phyloP scores from a whole-genome alignment of 805 yeast genomes.

The Danielia reshetovae region DNA sequence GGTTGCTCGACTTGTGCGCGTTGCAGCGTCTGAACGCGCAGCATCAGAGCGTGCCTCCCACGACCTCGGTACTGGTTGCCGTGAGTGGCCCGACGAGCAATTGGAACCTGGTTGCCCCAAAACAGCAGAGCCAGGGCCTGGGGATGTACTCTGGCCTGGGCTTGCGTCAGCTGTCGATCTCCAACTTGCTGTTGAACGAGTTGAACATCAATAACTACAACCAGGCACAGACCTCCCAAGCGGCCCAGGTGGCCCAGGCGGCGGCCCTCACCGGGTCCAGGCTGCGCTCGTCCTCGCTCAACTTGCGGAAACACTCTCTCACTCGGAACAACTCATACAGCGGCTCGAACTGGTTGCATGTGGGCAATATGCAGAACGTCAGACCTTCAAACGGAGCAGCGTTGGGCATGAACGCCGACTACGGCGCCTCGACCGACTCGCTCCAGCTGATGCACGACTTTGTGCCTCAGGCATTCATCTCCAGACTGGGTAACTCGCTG shows the following conservation, averaged over 20 bases:
- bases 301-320: slow-evolving; percentile 40
- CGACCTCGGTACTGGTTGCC: slow-evolving; percentile 12
- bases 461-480: slow-evolving; percentile 39
- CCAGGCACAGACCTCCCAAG: slow-evolving; percentile 11
- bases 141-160: slow-evolving; percentile 15
- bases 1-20: slow-evolving; percentile 38
- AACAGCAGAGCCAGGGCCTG: not conserved
- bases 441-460: slow-evolving; percentile 43
- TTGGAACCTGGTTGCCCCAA: not conserved
- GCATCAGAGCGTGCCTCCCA: slow-evolving; percentile 1
- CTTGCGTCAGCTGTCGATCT: slow-evolving; percentile 36
- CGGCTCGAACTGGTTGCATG: slow-evolving; percentile 40
- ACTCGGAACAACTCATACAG: slow-evolving; percentile 38
- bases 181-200: slow-evolving; percentile 39
- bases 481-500: slow-evolving; percentile 23
- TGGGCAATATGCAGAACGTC: slow-evolving; percentile 37
- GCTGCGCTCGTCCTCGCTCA: slow-evolving; percentile 34
- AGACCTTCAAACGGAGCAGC: slow-evolving; percentile 19
- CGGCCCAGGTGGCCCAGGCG: slow-evolving; percentile 6
- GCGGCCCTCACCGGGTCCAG: slow-evolving; percentile 19
- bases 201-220: slow-evolving; percentile 32
- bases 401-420: slow-evolving; percentile 16
- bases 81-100: slow-evolving; percentile 6
- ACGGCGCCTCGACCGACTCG: slow-evolving; percentile 34
- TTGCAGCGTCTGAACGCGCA: slow-evolving; percentile 12